phyloP scores from a whole-genome alignment of 345 rosid species.

The Reutealis trisperma region DNA sequence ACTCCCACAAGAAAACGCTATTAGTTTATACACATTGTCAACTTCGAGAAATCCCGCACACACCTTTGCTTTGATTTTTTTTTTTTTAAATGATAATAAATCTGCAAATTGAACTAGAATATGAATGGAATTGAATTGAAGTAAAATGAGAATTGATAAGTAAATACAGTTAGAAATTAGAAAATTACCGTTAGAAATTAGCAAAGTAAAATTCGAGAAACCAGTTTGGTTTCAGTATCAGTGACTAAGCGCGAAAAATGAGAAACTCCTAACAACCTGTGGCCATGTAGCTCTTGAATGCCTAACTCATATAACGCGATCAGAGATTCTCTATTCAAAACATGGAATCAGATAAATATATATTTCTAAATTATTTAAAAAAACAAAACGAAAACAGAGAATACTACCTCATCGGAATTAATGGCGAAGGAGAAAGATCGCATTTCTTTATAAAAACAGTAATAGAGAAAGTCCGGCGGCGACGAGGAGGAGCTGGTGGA shows the following conservation, averaged over 20 bases:
- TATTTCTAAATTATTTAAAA: neutral
- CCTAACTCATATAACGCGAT: constrained; percentile 21
- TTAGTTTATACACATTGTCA: constrained; percentile 1
- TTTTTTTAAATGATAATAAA: neutral
- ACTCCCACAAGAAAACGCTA: neutral
- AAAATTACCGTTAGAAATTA: neutral
- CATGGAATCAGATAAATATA: neutral
- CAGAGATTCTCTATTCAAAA: constrained; percentile 47
- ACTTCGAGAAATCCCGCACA: neutral
- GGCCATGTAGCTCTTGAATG: constrained; percentile 18
- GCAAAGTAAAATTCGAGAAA: neutral
- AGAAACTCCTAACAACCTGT: constrained; percentile 4
- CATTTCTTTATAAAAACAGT: no score
- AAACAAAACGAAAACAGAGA: neutral
- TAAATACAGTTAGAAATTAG: neutral
- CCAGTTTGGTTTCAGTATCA: neutral
- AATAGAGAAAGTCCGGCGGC: neutral
- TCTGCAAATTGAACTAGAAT: neutral
- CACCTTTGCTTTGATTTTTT: neutral
- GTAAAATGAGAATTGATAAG: neutral
- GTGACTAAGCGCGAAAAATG: constrained; percentile 20
- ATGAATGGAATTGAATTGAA: neutral
- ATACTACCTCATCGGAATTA: neutral
- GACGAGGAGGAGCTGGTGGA: neutral
- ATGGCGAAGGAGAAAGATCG: constrained; percentile 1